Evolutionary conservation across 768 basidiomycete genomes (phyloP), one percentile per base, ranked within the genome.

Genomic region (Dentipellis fragilis): DNA sequence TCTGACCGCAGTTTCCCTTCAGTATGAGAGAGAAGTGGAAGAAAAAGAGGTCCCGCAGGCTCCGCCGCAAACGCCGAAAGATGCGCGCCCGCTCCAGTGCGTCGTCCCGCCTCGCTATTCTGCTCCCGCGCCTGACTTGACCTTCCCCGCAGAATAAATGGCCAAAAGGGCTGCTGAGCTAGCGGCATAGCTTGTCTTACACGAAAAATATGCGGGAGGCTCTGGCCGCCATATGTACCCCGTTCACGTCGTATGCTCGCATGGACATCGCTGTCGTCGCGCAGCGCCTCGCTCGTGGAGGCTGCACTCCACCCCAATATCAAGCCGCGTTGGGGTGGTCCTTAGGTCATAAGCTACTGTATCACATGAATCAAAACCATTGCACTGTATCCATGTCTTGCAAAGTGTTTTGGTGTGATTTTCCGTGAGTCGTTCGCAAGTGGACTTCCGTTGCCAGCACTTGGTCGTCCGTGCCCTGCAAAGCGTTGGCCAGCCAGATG

Each of bases 11-110:
- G 51, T 11, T 0, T 36, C 17, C 10, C 16, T n/a, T 12, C 54
- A 86, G 81, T 62, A 92, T 91, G 89, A 89, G 89, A 88, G 89
- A 91, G 74, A 92, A 92, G 85, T 92, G 89, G 89, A 91, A 91
- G 84, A 93, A 93, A 77, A 93, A 93, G 80, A 81, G 89, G 70
- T 89, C 89, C 62, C 84, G 89, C 71, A 88, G 90, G 69, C 90
- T 93, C 76, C 80, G 90, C 69, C 87, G 89, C 73, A 93, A 93
- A 69, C 87, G 89, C 79, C 85, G 89, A 87, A 93, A 93, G 81
- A 92, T 92, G 89, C 83, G 89, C 71, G 89, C 89, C 60, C 89
- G 89, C 74, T 92, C 89, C 79, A 92, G 89, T 92, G 64, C 62
- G 89, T 85, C 45, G 35, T 50, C 21, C 40, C 11, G 16, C 29